Evolutionary conservation across 2,329 filamentous ascomycete genomes (phyloP).

Genomic region (Ophidiomyces ophidiicola): DNA sequence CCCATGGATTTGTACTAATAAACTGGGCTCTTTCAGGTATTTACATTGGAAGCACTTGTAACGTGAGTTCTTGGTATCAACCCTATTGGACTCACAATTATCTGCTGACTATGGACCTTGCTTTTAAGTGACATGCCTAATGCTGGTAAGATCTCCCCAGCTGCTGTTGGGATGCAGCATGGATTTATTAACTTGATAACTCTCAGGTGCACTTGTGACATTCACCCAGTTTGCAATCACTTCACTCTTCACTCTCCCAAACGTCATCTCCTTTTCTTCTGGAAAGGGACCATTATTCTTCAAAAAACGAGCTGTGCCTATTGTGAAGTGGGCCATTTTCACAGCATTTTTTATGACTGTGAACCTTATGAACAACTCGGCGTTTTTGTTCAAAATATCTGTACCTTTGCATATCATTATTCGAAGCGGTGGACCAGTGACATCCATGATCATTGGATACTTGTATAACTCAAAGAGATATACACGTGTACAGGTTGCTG

Average conservation of each 20-base stretch:
- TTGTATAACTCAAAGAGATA: constrained; percentile 70
- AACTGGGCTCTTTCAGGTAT: constrained; percentile 50
- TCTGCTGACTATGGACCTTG: not conserved
- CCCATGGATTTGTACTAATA: not conserved
- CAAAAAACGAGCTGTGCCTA: constrained; percentile 63
- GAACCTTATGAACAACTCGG: constrained; percentile 94
- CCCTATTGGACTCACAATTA: constrained; percentile 11
- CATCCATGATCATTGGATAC: constrained; percentile 84
- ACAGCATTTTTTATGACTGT: constrained; percentile 85
- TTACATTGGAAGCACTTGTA: constrained; percentile 86
- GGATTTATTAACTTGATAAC: constrained; percentile 1
- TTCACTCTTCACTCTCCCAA: constrained; percentile 61
- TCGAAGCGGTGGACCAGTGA: constrained; percentile 86
- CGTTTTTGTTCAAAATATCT: constrained; percentile 92
- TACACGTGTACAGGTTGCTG: constrained; percentile 63
- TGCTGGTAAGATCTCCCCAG: constrained; percentile 9
- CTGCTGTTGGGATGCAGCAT: constrained; percentile 16
- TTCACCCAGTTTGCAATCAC: constrained; percentile 85
- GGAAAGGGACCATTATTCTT: constrained; percentile 58
- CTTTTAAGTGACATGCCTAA: constrained; percentile 7
- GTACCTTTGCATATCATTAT: constrained; percentile 96
- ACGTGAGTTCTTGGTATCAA: constrained; percentile 49
- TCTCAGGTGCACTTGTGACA: constrained; percentile 65
- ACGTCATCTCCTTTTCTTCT: constrained; percentile 54
- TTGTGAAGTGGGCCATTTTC: constrained; percentile 75